Base-by-base conservation (phyloP, 768 basidiomycete species). In the Obba rivulosa region DNA sequence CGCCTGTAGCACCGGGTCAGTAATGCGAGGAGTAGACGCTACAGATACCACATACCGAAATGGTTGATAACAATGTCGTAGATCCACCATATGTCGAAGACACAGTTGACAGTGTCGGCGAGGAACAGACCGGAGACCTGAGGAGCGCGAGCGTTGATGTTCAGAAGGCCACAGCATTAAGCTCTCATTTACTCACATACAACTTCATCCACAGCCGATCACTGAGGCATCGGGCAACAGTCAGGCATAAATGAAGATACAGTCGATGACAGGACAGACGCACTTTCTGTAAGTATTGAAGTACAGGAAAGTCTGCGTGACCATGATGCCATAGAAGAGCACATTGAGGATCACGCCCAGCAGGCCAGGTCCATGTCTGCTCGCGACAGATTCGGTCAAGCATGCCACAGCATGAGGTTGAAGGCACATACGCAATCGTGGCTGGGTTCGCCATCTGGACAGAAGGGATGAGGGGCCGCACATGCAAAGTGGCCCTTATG, bases 41-140 rank as follows among this genome's bases (percentile, higher is more conserved):
- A 39, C n/a, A n/a, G n/a, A 28, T 40, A 20, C 11, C 20, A 18
- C 16, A n/a, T 41, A 75, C 77, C 70, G 34, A 74, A 76, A 49
- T 68, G 60, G 3, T 59, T 51, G 34, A 77, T 65, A 24, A 78
- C 62, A 14, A 71, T 64, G 11, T 69, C 58, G 46, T 77, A 78
- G 18, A 77, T 55, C 51, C 71, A 71, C 2, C 62, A 47, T 16
- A 67, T 54, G 28, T 72, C 66, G 44, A 72, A 75, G 3, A 60
- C 47, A 0, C 69, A 65, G 46, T 75, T 76, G 20, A 69, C 46
- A 0, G 73, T 75, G 57, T 78, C 76, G 17, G 66, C 69, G 11
- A 72, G 4, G 20, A 76, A 61, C 4, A 77, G 56, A 21, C 69
- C 46, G 37, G 54, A 21, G 41, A 73, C 67, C 70, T 76, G 46